Conservation (phyloP, 78 protist genomes). For the Abeoforma whisleri region DNA sequence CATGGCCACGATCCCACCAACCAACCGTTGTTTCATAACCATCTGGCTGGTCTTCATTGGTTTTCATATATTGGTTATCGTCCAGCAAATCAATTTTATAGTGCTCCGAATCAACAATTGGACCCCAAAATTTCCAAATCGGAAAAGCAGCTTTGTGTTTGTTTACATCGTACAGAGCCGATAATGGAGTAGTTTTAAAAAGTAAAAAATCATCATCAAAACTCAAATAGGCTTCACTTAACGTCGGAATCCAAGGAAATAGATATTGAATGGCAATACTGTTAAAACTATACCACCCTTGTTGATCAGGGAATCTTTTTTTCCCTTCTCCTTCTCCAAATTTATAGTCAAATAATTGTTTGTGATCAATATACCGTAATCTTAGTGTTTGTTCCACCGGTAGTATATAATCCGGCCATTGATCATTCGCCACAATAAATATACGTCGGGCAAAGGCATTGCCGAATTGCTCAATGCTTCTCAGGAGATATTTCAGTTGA, state of each 20-base stretch:
- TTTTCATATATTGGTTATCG: background rate
- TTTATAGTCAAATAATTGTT: no score
- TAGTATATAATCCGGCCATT: background rate
- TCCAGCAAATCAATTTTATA: background rate
- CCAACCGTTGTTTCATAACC: background rate
- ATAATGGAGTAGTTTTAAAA: background rate
- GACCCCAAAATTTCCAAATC: background rate
- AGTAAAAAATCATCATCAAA: background rate
- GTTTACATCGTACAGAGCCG: background rate
- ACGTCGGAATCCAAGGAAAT: background rate
- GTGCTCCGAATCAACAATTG: background rate
- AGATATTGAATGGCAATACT: background rate
- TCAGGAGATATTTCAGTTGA: background rate
- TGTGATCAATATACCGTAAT: background rate
- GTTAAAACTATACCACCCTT: background rate
- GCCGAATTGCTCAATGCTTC: background rate
- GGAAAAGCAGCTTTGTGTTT: background rate
- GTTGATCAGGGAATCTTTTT: background rate
- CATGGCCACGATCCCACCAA: background rate
- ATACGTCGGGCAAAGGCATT: background rate
- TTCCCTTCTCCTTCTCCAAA: background rate
- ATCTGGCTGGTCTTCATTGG: background rate
- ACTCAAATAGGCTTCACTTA: background rate
- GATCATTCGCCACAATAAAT: background rate
- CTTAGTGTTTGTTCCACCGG: background rate